Evolutionary conservation across 2,329 filamentous ascomycete species (phyloP).

Genomic region (Pseudogymnoascus sp.): DNA sequence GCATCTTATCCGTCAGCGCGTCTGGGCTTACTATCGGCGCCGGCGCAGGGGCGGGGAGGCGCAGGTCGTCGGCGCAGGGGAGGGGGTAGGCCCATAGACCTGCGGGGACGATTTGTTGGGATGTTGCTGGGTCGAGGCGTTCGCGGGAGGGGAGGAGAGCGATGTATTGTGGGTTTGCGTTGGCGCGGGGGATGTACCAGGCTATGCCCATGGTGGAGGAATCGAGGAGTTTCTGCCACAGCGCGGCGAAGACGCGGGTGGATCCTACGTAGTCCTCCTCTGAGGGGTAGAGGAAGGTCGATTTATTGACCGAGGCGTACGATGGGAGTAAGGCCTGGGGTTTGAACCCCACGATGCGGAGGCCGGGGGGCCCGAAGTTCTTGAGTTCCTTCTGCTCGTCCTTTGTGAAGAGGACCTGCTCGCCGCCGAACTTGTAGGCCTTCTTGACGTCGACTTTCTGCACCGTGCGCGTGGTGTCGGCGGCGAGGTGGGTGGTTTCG

Average conservation of each 20-base stretch:
- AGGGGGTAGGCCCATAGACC: slow-evolving; percentile 85
- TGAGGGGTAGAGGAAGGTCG: slow-evolving; percentile 88
- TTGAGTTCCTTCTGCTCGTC: slow-evolving; percentile 76
- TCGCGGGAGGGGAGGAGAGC: slow-evolving; percentile 73
- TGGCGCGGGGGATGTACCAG: slow-evolving; percentile 81
- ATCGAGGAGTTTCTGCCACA: slow-evolving; percentile 78
- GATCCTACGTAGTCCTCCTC: slow-evolving; percentile 87
- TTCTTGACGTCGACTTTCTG: slow-evolving; percentile 79
- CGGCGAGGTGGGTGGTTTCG: slow-evolving; percentile 66
- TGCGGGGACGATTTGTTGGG: slow-evolving; percentile 65
- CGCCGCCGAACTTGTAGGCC: slow-evolving; percentile 92
- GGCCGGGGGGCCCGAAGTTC: slow-evolving; percentile 72
- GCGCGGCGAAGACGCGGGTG: slow-evolving; percentile 81
- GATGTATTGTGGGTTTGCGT: slow-evolving; percentile 71
- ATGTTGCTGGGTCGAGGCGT: slow-evolving; percentile 54
- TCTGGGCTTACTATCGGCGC: slow-evolving; percentile 55
- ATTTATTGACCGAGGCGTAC: slow-evolving; percentile 81
- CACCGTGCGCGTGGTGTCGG: slow-evolving; percentile 68
- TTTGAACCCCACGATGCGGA: slow-evolving; percentile 93
- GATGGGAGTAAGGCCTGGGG: slow-evolving; percentile 63
- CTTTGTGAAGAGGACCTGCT: slow-evolving; percentile 75
- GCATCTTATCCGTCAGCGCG: slow-evolving; percentile 72
- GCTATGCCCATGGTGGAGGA: slow-evolving; percentile 76
- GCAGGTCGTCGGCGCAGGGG: slow-evolving; percentile 83
- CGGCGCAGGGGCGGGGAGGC: slow-evolving; percentile 60